phyloP scores from a whole-genome alignment of 1,284 basidiomycete genomes.

The Boletus semigastroideus region DNA sequence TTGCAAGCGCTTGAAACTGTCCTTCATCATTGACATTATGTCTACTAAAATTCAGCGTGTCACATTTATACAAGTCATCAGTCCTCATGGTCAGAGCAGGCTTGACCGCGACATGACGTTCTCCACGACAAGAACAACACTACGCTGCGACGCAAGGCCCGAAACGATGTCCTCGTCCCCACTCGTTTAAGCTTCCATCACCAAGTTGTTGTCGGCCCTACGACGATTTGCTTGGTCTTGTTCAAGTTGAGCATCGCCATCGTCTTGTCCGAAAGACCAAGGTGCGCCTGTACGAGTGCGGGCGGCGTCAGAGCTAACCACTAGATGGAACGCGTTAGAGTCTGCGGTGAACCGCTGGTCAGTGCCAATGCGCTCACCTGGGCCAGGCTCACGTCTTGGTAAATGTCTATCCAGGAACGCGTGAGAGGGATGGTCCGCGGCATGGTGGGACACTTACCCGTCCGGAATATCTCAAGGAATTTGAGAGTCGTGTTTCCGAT shows the following conservation, averaged over 20 bases:
- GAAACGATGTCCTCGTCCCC: no score
- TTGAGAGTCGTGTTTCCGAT: slow-evolving; percentile 55
- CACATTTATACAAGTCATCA: no score
- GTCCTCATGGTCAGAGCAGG: no score
- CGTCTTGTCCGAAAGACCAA: slow-evolving; percentile 43
- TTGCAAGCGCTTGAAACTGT: no score
- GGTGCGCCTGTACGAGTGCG: slow-evolving; percentile 50
- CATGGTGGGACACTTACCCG: slow-evolving; percentile 32
- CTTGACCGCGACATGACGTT: no score
- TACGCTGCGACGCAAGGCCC: no score
- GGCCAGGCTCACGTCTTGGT: slow-evolving; percentile 65
- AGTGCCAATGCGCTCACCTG: slow-evolving; percentile 33
- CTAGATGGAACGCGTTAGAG: slow-evolving; percentile 13
- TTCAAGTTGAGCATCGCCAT: slow-evolving; percentile 39
- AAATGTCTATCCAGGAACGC: slow-evolving; percentile 21
- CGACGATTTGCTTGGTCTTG: slow-evolving; percentile 33
- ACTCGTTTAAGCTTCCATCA: no score
- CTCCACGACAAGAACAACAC: no score
- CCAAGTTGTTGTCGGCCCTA: slow-evolving; percentile 19
- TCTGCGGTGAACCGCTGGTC: no score
- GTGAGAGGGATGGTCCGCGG: no score
- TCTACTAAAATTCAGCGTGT: no score
- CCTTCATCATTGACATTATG: no score
- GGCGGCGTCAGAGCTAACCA: slow-evolving; percentile 55
- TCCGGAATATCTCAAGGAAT: slow-evolving; percentile 61